phyloP scores from a whole-genome alignment of 805 yeast species.

The Candida gorgasii region DNA sequence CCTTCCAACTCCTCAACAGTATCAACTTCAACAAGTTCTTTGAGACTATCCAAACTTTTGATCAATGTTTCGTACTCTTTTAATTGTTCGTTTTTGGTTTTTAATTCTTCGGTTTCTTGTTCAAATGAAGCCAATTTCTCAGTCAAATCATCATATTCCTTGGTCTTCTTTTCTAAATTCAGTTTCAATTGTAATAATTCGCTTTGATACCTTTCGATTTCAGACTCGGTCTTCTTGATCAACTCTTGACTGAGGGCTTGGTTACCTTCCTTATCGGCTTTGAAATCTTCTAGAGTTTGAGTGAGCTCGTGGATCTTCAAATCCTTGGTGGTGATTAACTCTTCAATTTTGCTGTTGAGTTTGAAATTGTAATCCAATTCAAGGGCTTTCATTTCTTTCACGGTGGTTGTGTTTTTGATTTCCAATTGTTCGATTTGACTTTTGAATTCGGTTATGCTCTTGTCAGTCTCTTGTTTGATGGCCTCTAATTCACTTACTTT shows the following conservation, averaged over 20 bases:
- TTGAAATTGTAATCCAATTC: slow-evolving; percentile 11
- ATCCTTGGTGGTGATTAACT: slow-evolving; percentile 12
- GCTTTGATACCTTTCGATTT: slow-evolving; percentile 4
- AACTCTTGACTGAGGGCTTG: slow-evolving; percentile 1
- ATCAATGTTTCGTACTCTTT: not conserved
- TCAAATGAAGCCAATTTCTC: not conserved
- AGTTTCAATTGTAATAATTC: slow-evolving; percentile 3
- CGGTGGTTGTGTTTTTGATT: not conserved
- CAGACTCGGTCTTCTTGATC: slow-evolving; percentile 5
- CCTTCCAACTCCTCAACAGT: slow-evolving; percentile 1
- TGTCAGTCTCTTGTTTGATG: not conserved
- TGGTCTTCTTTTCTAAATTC: slow-evolving; percentile 4
- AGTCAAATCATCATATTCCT: slow-evolving; percentile 1
- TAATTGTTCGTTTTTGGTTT: not conserved
- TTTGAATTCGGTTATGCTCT: not conserved
- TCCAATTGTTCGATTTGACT: slow-evolving; percentile 4
- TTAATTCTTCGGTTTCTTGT: slow-evolving; percentile 4
- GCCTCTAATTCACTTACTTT: not conserved
- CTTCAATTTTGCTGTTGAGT: slow-evolving; percentile 13
- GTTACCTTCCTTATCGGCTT: slow-evolving; percentile 1
- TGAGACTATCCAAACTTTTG: not conserved
- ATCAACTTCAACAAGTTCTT: slow-evolving; percentile 1
- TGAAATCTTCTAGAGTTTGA: slow-evolving; percentile 8
- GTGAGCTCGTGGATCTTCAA: slow-evolving; percentile 12
- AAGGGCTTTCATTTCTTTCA: slow-evolving; percentile 10